Percentiles rank a stretch among this genome's conserved stretches.
phyloP scores from a whole-genome alignment of 1,139 yeast species.

The Kodamaea ohmeri region DNA sequence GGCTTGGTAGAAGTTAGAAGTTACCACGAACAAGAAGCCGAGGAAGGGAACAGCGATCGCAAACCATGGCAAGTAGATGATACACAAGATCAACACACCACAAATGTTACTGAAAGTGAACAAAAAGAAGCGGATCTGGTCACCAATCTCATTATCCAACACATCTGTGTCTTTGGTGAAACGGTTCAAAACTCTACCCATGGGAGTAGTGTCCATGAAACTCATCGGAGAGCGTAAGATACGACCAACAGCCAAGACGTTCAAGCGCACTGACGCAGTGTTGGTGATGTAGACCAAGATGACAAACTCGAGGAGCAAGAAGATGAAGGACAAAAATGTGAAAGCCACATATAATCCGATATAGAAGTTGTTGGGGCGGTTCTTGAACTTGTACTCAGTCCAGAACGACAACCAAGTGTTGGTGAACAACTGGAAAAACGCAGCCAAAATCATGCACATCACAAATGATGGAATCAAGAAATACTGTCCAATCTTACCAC shows the following conservation, averaged over 20 bases:
- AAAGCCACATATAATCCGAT: slow-evolving; percentile 71
- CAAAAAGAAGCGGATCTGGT: slow-evolving; percentile 51
- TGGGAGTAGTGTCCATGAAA: slow-evolving; percentile 58
- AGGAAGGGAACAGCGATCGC: slow-evolving; percentile 47
- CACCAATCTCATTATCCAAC: slow-evolving; percentile 71
- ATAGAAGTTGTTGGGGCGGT: slow-evolving; percentile 52
- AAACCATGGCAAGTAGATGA: slow-evolving; percentile 65
- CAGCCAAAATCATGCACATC: slow-evolving; percentile 33
- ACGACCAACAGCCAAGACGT: slow-evolving; percentile 39
- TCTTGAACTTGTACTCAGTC: slow-evolving; percentile 57
- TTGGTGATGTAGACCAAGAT: slow-evolving; percentile 51
- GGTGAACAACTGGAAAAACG: slow-evolving; percentile 63
- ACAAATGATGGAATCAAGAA: slow-evolving; percentile 21
- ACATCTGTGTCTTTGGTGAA: slow-evolving; percentile 81
- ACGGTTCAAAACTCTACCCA: slow-evolving; percentile 68
- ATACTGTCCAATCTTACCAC: slow-evolving; percentile 17
- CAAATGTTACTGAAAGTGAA: slow-evolving; percentile 52
- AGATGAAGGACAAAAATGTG: slow-evolving; percentile 36
- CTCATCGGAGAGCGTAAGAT: slow-evolving; percentile 55
- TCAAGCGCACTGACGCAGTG: slow-evolving; percentile 35
- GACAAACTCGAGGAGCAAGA: slow-evolving; percentile 43
- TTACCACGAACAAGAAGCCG: slow-evolving; percentile 30
- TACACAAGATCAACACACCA: slow-evolving; percentile 66
- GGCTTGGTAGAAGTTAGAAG: slow-evolving; percentile 59
- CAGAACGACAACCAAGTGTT: slow-evolving; percentile 87